Base-by-base conservation (phyloP, 2,329 filamentous ascomycete species). In the Fusarium guadeloupense region DNA sequence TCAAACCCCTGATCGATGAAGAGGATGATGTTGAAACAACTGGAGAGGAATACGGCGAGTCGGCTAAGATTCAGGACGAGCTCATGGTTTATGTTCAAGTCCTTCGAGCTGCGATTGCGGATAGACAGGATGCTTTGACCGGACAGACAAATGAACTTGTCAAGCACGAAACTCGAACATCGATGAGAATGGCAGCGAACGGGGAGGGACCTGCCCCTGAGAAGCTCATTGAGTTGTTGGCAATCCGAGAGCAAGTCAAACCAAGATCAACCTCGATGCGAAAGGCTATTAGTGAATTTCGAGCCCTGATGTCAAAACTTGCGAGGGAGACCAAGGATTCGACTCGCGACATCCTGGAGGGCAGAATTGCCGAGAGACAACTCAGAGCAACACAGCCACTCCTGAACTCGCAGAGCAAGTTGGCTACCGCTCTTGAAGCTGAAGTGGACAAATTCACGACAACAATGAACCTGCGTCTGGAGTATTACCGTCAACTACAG, bases 401-500 rank as follows among this genome's bases (percentile, higher is more conserved):
- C 40, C 75, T 83, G 34, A 77, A 62, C 5, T 74, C 81, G 37
- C 85, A 89, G 66, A 78, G 64, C 28, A 87, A 87, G 68, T 78
- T 76, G 1, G 69, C 72, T 0, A 56, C 70, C 3, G 74, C 74
- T 6, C 72, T 89, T 12, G 87, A 91, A 58, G 85, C 85, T 55
- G 93, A 97, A 72, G 78, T 92, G 6, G 89, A 94, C 40, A 78
- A 87, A 23, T 95, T 96, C 72, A 89, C 87, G 23, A 81, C 82
- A 14, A 86, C 89, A 0, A 93, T 96, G 86, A 98, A 98, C 69
- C 82, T 87, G 31, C 88, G 95, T 13, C 77, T 97, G 1, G 92
- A 95, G 53, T 98, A 93, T 72, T 98, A 98, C 72, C 87, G 89
- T 6, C 93, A 97, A 70, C 81, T 98, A 10, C 95, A 98, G 71